These are phyloP conservation scores for Monosporascus sp. DNA, from an alignment of 2,329 filamentous ascomycete genomes.

Conservation along the genomic window DNA sequence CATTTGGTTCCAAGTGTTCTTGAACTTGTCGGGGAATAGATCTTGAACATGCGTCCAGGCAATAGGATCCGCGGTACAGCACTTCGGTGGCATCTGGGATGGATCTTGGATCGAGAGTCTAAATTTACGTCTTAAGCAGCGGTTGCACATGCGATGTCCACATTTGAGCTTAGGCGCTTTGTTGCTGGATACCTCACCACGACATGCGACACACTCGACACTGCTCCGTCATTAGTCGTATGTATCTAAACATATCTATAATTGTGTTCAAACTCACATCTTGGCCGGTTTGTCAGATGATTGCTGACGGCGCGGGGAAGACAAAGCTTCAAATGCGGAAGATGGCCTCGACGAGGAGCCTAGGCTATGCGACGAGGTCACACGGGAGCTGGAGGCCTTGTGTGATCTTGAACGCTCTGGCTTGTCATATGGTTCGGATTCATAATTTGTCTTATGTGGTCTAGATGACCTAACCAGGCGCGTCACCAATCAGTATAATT, in stretches of 20 bases:
- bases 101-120: constrained; percentile 70
- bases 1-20: constrained; percentile 74
- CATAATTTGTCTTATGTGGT: constrained; percentile 21
- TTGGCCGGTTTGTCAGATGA: constrained; percentile 18
- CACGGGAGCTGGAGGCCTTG: constrained; percentile 29
- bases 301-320: constrained; percentile 18
- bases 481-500: not conserved
- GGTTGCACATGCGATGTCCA: constrained; percentile 74
- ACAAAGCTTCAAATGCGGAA: constrained; percentile 27
- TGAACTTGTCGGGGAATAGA: constrained; percentile 69
- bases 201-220: constrained; percentile 67
- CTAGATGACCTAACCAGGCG: constrained; percentile 16
- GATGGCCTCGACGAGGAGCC: constrained; percentile 32
- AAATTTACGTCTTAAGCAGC: constrained; percentile 71
- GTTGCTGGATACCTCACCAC: constrained; percentile 59
- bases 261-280: constrained; percentile 18
- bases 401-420: constrained; percentile 27
- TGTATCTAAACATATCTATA: constrained; percentile 17
- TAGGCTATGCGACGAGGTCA: constrained; percentile 31
- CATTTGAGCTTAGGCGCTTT: constrained; percentile 70
- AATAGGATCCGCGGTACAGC: constrained; percentile 70
- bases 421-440: constrained; percentile 29
- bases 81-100: constrained; percentile 78
- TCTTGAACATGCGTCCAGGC: constrained; percentile 70
- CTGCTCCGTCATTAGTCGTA: constrained; percentile 33